Base-by-base conservation (phyloP, 2,329 filamentous ascomycete genomes). In the Fusarium chlamydosporum region DNA sequence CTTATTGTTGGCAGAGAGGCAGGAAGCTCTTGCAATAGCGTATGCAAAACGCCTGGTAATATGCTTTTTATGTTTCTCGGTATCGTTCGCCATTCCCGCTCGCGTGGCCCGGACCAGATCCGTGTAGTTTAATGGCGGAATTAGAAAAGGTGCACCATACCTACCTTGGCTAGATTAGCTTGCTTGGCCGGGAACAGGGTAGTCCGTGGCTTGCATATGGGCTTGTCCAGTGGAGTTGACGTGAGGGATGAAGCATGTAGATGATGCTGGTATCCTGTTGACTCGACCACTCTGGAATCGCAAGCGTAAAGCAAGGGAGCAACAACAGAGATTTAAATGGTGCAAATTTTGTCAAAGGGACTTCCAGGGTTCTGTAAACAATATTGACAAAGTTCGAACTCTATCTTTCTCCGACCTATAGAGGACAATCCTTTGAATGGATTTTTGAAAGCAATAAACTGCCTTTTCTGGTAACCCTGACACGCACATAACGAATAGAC, bases 251-350 rank as follows among this genome's bases (percentile, higher is more conserved):
- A 53, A 45, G 43, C 38, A 45, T 70, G 52, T 53, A 56, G 53
- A 60, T 26, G 26, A 45, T 18, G n/a, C 42, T 33, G 26, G 18
- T 27, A 6, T 40, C 35, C 45, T 53, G 12, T 40, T 27, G 41
- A 34, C 23, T 56, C 33, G 50, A 53, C 52, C 47, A 26, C 64
- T 56, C 41, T 53, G 40, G 58, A 56, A 54, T 41, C 33, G 38
- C 48, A 51, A 61, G 40, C 65, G 67, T 61, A 29, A 68, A 37
- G 66, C 40, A 68, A 68, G 66, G 66, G 66, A 67, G 31, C 13
- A 67, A 26, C 13, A 31, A 56, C 51, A 54, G 23, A 23, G 35
- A 55, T 50, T 67, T 27, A 38, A 40, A 34, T 35, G 34, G 38
- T 40, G 34, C 38, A 18, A 40, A 40, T 51, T 51, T 31, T 67